phyloP scores from a whole-genome alignment of 345 rosid species.

The Rhodamnia rubescens region DNA sequence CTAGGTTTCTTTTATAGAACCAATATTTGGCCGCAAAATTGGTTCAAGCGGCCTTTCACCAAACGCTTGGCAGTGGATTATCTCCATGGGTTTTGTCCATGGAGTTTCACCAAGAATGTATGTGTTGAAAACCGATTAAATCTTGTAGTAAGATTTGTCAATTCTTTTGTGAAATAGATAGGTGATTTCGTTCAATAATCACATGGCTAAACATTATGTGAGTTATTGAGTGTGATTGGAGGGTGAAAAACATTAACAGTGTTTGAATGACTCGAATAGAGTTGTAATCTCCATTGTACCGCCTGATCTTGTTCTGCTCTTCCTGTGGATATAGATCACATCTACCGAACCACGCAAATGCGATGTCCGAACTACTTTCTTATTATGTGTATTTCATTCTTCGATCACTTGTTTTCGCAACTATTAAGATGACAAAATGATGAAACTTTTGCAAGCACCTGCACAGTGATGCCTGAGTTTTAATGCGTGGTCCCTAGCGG shows the following conservation, averaged over 20 bases:
- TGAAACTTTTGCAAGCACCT: background rate
- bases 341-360: background rate
- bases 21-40: background rate
- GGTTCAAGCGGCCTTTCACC: background rate
- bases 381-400: background rate
- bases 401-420: too few species aligned
- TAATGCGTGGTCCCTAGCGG: background rate
- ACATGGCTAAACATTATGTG: rapidly evolving
- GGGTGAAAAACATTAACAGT: rapidly evolving
- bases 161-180: too few species aligned
- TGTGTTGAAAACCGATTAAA: too few species aligned
- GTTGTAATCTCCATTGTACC: background rate
- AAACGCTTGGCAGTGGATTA: background rate
- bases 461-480: background rate
- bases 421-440: background rate
- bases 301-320: rapidly evolving
- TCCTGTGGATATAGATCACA: background rate
- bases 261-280: background rate
- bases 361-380: background rate
- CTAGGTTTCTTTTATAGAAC: background rate
- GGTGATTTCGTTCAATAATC: background rate
- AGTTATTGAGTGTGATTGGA: background rate
- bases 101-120: too few species aligned
- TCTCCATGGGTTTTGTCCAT: background rate
- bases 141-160: too few species aligned